Evolutionary conservation across 257 asterid species (phyloP), one percentile per base, ranked within the genome.

Genomic region (Verbena officinalis): DNA sequence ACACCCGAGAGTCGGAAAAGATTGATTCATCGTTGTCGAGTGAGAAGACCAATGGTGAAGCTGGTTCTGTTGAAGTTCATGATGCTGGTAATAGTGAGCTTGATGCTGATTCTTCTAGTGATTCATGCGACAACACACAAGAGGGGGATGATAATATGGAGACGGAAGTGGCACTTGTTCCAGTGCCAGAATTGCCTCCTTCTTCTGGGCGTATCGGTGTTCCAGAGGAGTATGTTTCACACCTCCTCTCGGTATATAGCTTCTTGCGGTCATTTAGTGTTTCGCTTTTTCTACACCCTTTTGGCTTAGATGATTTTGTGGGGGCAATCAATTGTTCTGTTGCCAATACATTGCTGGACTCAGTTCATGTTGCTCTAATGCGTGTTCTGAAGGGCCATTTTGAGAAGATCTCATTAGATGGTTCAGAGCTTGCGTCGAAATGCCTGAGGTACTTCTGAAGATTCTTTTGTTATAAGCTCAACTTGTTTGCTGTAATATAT

Each of bases 231-330:
- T 67, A 59, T 71, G 91, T 86, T 39, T 67, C 95, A 10, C 73
- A 84, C 68, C 88, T 91, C 74, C 77, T 91, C 42, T 88, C 96
- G 11, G 93, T 88, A 17, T 77, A 88, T 73, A 66, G 88, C 64
- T 86, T 91, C 73, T 46, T 91, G 73, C 86, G 96, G 8, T 84
- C 94, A 0, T 91, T 88, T 74, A 91, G 96, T 59, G 76, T 75
- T 10, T 78, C 73, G 24, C 78, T 91, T 65, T 91, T 84, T 70
- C 73, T 91, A 68, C 78, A 86, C 77, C 95, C 98, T 54, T 91
- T 91, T 64, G 87, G 73, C 49, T 73, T 91, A 66, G 94, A 91
- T 78, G 96, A 86, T 46, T 88, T 91, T 84, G 98, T 91, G 80
- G 98, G 98, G 44, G 89, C 98, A 33, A 80, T 91, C 52, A 91